These are phyloP conservation scores for Endothia cerciana DNA, from an alignment of 2,329 filamentous ascomycete genomes.

Conservation along the genomic window DNA sequence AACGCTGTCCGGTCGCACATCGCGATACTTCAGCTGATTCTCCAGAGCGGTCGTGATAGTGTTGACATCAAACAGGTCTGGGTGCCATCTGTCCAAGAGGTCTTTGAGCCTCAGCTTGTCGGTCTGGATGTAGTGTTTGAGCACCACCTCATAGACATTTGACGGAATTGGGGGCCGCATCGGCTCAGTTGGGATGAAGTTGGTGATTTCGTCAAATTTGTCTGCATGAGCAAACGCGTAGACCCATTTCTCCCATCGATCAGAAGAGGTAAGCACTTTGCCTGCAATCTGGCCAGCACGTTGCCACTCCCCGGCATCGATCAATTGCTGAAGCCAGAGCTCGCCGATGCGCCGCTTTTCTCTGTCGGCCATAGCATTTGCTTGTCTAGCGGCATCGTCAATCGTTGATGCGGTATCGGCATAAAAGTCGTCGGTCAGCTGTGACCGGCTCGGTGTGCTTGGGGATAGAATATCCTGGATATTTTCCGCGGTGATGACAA, in stretches of 20 bases:
- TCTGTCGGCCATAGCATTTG: slow-evolving; percentile 72
- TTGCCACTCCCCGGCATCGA: slow-evolving; percentile 74
- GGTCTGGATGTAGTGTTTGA: slow-evolving; percentile 83
- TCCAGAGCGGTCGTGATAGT: slow-evolving; percentile 79
- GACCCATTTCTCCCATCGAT: slow-evolving; percentile 94
- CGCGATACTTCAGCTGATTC: slow-evolving; percentile 76
- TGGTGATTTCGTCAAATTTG: slow-evolving; percentile 87
- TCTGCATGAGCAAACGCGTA: slow-evolving; percentile 87
- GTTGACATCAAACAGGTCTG: slow-evolving; percentile 80
- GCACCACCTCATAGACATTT: slow-evolving; percentile 83
- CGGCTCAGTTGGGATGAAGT: slow-evolving; percentile 77
- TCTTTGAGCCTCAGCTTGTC: slow-evolving; percentile 78
- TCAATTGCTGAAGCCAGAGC: slow-evolving; percentile 86
- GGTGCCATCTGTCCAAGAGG: slow-evolving; percentile 80
- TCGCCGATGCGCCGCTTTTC: slow-evolving; percentile 93
- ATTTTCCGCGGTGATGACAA: slow-evolving; percentile 52
- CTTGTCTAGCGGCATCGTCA: slow-evolving; percentile 60
- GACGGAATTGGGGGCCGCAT: slow-evolving; percentile 79
- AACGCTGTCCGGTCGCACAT: slow-evolving; percentile 75
- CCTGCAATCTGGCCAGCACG: slow-evolving; percentile 80
- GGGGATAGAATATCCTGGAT: slow-evolving; percentile 43
- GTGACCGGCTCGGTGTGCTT: slow-evolving; percentile 38
- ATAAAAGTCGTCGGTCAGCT: slow-evolving; percentile 66
- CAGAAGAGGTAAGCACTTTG: slow-evolving; percentile 77
- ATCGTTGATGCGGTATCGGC: slow-evolving; percentile 71